Evolutionary conservation across 2,329 filamentous ascomycete genomes (phyloP).

Genomic region (Botryotinia narcissicola): DNA sequence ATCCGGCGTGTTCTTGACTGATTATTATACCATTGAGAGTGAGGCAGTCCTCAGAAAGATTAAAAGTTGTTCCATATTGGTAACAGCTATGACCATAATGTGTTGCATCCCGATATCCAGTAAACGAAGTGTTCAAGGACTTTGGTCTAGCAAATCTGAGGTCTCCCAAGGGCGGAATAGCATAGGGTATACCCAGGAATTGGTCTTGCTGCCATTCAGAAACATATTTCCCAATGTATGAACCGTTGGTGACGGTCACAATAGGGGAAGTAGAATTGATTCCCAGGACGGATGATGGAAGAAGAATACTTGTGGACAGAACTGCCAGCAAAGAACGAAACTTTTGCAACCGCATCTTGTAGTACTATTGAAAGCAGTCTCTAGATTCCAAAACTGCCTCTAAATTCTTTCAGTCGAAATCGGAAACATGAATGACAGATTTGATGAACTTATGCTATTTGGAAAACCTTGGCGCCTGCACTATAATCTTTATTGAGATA

Average conservation of each 20-base stretch:
- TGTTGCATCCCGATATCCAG: constrained; percentile 42
- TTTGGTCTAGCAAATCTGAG: constrained; percentile 44
- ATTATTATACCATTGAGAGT: constrained; percentile 40
- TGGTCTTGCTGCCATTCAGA: constrained; percentile 38
- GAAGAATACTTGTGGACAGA: neutral
- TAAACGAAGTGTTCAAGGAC: constrained; percentile 43
- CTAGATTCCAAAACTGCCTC: neutral
- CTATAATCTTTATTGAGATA: neutral
- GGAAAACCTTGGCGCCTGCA: neutral
- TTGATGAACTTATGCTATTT: neutral
- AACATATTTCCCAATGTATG: constrained; percentile 30
- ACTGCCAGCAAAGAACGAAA: neutral
- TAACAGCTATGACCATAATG: constrained; percentile 47
- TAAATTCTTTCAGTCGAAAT: neutral
- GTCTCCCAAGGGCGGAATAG: constrained; percentile 46
- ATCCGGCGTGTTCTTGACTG: neutral
- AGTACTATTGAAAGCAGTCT: neutral
- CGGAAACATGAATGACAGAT: neutral
- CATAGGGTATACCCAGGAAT: constrained; percentile 51
- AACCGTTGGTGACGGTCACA: constrained; percentile 31
- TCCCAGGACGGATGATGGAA: neutral
- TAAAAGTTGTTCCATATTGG: constrained; percentile 44
- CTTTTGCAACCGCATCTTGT: neutral
- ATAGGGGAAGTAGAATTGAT: constrained; percentile 23
- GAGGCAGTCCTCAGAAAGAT: constrained; percentile 50